Base-by-base conservation (phyloP, 2,329 filamentous ascomycete species). In the Daldinia sp. region DNA sequence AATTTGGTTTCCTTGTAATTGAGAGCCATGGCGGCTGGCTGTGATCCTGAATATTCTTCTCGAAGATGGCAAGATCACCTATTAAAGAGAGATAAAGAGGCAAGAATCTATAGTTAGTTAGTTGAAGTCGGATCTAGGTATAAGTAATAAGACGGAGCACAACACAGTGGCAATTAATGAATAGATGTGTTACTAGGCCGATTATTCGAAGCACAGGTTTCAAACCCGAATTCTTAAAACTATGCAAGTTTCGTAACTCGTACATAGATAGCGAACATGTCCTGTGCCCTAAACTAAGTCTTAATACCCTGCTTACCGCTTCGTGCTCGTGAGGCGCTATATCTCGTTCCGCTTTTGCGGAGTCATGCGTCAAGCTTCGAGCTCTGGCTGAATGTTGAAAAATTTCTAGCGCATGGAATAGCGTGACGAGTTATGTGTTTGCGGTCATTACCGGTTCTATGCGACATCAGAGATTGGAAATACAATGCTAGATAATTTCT, bases 1-100 rank as follows among this genome's bases (percentile, higher is more conserved):
- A 90, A 83, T 52, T 83, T 78, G 59, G 85, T 81, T 78, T 93
- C 89, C 49, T 81, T 76, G 67, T 80, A 79, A 47, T 80, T 81
- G 67, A 86, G 78, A n/a, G 67, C 61, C 71, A 74, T 73, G 59
- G 25, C 59, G 57, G 43, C 43, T 19, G 7, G 11, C 45, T 41
- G 21, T 47, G 39, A 35, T 51, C 43, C 29, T 37, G 10, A 17
- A 23, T n/a, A 11, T n/a, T 19, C 11, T 37, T 2, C 45, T 41
- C 17, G 21, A 56, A 43, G 45, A 48, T n/a, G 27, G n/a, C 21
- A 29, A 41, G 30, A 51, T 35, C 21, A 45, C 37, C 10, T 10
- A 21, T 34, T 13, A n/a, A n/a, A n/a, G 6, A 34, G 35, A 47
- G 37, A 4, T 29, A 48, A 29, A 17, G 2, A 9, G 9, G 13